Evolutionary conservation across 129 eudicot genomes (phyloP).

Genomic region (Arctium lappa): DNA sequence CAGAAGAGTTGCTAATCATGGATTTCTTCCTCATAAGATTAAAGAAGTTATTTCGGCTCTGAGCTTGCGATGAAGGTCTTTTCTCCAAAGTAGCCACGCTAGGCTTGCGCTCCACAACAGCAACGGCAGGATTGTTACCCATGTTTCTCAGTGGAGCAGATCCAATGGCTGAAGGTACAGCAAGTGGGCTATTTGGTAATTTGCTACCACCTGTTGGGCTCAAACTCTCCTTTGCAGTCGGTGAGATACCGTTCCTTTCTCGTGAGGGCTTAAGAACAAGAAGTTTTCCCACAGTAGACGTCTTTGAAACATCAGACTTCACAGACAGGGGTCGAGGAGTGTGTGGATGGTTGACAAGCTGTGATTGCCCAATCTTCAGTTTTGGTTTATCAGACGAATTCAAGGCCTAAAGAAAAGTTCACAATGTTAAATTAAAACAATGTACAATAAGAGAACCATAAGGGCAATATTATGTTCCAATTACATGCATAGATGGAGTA

Average conservation of each 20-base stretch:
- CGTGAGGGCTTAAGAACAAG: slow-evolving; percentile 76
- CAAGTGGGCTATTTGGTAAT: slow-evolving; percentile 33
- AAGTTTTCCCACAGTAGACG: slow-evolving; percentile 56
- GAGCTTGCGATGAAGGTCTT: slow-evolving; percentile 58
- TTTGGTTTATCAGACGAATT: slow-evolving; percentile 68
- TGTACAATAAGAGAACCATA: background rate
- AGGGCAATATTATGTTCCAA: background rate
- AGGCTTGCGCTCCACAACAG: slow-evolving; percentile 39
- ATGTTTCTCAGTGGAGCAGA: slow-evolving; percentile 36
- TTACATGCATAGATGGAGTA: background rate
- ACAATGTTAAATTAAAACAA: background rate
- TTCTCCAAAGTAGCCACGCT: slow-evolving; percentile 42
- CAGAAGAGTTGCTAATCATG: slow-evolving; percentile 35
- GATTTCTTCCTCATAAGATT: slow-evolving; percentile 82
- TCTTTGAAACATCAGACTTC: slow-evolving; percentile 49
- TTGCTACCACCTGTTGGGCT: slow-evolving; percentile 50
- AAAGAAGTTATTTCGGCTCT: slow-evolving; percentile 83
- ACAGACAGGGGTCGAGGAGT: slow-evolving; percentile 52
- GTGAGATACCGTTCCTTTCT: slow-evolving; percentile 59
- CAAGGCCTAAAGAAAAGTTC: slow-evolving; percentile 37
- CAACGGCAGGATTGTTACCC: slow-evolving; percentile 21
- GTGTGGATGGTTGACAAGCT: slow-evolving; percentile 38
- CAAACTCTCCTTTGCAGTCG: slow-evolving; percentile 50
- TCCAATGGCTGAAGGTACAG: slow-evolving; percentile 38
- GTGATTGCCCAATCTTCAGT: slow-evolving; percentile 52